Percentiles rank a stretch among this genome's conserved stretches.
Evolutionary conservation across 2,329 filamentous ascomycete species (phyloP).

Genomic region (Uncinocarpus reesii): DNA sequence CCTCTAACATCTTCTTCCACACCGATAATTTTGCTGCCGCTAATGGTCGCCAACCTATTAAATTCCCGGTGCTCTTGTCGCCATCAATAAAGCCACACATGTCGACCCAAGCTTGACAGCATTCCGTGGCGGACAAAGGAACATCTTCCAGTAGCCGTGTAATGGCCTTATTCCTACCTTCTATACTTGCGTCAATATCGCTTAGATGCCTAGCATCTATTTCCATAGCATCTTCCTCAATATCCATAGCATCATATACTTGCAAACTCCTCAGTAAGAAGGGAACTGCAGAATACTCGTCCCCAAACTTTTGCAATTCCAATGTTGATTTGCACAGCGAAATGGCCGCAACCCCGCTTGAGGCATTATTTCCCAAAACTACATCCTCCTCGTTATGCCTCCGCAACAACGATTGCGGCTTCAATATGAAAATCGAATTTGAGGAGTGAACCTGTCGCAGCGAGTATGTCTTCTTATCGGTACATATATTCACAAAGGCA

Average conservation of each 20-base stretch:
- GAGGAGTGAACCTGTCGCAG: conserved; percentile 57
- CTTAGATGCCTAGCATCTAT: neutral
- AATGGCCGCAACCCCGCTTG: conserved; percentile 31
- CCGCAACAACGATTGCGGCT: conserved; percentile 23
- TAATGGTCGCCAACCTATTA: conserved; percentile 39
- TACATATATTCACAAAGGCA: conserved; percentile 49
- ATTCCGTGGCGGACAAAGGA: conserved; percentile 45
- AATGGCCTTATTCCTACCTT: conserved; percentile 26
- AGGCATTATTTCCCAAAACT: neutral
- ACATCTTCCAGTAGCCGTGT: conserved; percentile 39
- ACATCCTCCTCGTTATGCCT: conserved; percentile 17
- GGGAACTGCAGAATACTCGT: conserved; percentile 24
- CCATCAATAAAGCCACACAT: conserved; percentile 45
- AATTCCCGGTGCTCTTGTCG: conserved; percentile 11
- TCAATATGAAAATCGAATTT: conserved; percentile 50
- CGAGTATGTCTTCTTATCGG: conserved; percentile 46
- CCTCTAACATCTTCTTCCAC: conserved; percentile 39
- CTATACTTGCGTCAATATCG: conserved; percentile 15
- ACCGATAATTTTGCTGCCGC: conserved; percentile 38
- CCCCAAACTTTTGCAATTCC: conserved; percentile 32
- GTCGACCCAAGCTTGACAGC: conserved; percentile 41
- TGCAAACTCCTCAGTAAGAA: conserved; percentile 25
- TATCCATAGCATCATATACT: conserved; percentile 22
- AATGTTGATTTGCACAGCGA: conserved; percentile 39
- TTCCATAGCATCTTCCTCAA: conserved; percentile 14